These are phyloP conservation scores for Microcera coccophila DNA, from an alignment of 2,329 filamentous ascomycete genomes.

Conservation along the genomic window DNA sequence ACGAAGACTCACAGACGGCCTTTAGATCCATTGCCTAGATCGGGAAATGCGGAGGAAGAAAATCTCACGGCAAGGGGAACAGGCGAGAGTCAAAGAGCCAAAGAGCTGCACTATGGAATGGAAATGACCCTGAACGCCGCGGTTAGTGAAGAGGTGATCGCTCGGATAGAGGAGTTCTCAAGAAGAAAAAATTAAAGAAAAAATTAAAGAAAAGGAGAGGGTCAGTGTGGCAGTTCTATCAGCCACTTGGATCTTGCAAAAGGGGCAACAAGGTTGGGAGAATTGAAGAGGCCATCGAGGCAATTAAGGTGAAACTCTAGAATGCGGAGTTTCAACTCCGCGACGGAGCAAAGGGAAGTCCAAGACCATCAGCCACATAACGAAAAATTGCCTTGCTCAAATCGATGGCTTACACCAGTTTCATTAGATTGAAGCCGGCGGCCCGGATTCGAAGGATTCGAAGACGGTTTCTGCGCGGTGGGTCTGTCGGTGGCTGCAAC, in stretches of 20 bases:
- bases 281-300: slow-evolving; percentile 58
- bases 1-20: slow-evolving; percentile 40
- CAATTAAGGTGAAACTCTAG: slow-evolving; percentile 45
- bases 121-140: slow-evolving; percentile 23
- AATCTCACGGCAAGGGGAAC: slow-evolving; percentile 47
- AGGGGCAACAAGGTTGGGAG: slow-evolving; percentile 51
- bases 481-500: too few relatives aligned
- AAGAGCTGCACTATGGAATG: slow-evolving; percentile 16
- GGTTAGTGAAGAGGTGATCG: slow-evolving; percentile 29
- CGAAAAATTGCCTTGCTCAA: too few relatives aligned
- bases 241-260: slow-evolving; percentile 58
- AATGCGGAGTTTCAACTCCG: slow-evolving; percentile 58
- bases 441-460: too few relatives aligned
- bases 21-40: slow-evolving; percentile 60
- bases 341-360: slow-evolving; percentile 52
- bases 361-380: background rate
- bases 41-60: slow-evolving; percentile 43
- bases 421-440: too few relatives aligned
- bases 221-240: slow-evolving; percentile 63
- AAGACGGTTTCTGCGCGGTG: too few relatives aligned
- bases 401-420: too few relatives aligned
- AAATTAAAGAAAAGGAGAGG: too few relatives aligned
- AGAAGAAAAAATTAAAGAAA: too few relatives aligned
- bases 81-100: slow-evolving; percentile 14
- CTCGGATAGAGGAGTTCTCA: slow-evolving; percentile 50